Base-by-base conservation (phyloP, 2,329 filamentous ascomycete genomes). In the Claviceps digitariae region DNA sequence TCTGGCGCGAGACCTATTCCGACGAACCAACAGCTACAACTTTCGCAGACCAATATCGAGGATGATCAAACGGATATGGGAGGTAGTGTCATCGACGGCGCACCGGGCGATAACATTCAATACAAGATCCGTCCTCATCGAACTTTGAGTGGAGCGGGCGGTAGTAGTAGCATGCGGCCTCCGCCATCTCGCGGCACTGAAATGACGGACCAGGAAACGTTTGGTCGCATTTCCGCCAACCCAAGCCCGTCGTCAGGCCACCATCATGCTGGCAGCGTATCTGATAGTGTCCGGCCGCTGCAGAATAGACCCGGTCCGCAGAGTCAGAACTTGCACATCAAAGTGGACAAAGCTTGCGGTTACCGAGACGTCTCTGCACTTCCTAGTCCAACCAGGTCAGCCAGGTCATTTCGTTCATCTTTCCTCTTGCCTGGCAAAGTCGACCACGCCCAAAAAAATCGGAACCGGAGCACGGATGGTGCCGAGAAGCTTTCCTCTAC, bases 401-500 rank as follows among this genome's bases (percentile, higher is more conserved):
- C 87, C 5, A 77, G 82, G 31, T 91, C 88, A 2, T 88, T 90
- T 65, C 77, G 84, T 52, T 88, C 86, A 10, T 86, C 78, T 60
- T 89, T 94, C 62, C 76, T 87, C 66, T 65, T 88, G 60, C 73
- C 82, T 55, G 67, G 74, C 66, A 75, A 78, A 69, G 72, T 74
- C 63, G 78, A 78, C 54, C 69, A 67, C 54, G 68, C 66, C 57
- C 69, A 70, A 59, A 68, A 67, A 66, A 74, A 63, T 66, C 75
- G 63, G 50, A 75, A 79, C 60, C 74, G 81, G 55, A 78, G 79
- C 56, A 77, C 76, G 50, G 75, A 82, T 52, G 84, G 84, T 20
- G 86, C 87, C 53, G 87, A 93, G 66, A 90, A 90, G 66, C 74
- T 95, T n/a, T 83, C 86, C 6, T 95, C 90, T 0, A 80, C 80